Percentiles rank a stretch among this genome's conserved stretches.
Evolutionary conservation across 257 asterid species (phyloP).

Genomic region (Leptodermis oblonga): DNA sequence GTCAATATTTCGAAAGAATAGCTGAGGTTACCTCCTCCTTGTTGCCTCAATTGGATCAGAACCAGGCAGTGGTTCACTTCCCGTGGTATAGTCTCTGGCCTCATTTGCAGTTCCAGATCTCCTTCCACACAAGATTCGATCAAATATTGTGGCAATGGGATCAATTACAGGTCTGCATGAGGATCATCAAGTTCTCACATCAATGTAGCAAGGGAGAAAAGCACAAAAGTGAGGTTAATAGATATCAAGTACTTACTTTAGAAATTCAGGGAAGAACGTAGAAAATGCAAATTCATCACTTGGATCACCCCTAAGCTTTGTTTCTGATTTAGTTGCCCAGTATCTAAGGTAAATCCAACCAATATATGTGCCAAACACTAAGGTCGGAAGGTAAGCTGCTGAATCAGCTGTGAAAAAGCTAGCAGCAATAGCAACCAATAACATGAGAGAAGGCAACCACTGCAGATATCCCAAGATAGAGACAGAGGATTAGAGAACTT

Average conservation of each 20-base stretch:
- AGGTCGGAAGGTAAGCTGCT: slow-evolving; percentile 66
- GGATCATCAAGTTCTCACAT: slow-evolving; percentile 23
- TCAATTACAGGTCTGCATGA: slow-evolving; percentile 64
- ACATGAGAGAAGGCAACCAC: slow-evolving; percentile 86
- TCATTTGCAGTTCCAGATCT: slow-evolving; percentile 58
- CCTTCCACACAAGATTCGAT: slow-evolving; percentile 71
- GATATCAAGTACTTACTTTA: slow-evolving; percentile 37
- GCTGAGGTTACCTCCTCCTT: slow-evolving; percentile 65
- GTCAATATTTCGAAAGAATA: not conserved
- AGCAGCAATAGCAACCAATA: slow-evolving; percentile 49
- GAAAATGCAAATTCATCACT: slow-evolving; percentile 91
- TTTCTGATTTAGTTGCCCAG: slow-evolving; percentile 78
- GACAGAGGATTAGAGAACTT: slow-evolving; percentile 7
- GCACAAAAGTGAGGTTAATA: not conserved
- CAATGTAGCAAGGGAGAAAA: slow-evolving; percentile 15
- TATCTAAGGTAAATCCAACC: slow-evolving; percentile 94
- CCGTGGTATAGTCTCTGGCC: slow-evolving; percentile 51
- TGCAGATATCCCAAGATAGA: slow-evolving; percentile 38
- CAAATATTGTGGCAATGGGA: slow-evolving; percentile 69
- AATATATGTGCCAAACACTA: slow-evolving; percentile 71
- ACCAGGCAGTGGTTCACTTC: slow-evolving; percentile 63
- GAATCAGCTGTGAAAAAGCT: slow-evolving; percentile 75
- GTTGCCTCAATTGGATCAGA: slow-evolving; percentile 92
- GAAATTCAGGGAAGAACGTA: slow-evolving; percentile 69
- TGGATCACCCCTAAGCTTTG: slow-evolving; percentile 80